Percentiles rank a stretch among this genome's conserved stretches.
Evolutionary conservation across 2,329 filamentous ascomycete species (phyloP).

Genomic region (Pestalotiopsis sp.): DNA sequence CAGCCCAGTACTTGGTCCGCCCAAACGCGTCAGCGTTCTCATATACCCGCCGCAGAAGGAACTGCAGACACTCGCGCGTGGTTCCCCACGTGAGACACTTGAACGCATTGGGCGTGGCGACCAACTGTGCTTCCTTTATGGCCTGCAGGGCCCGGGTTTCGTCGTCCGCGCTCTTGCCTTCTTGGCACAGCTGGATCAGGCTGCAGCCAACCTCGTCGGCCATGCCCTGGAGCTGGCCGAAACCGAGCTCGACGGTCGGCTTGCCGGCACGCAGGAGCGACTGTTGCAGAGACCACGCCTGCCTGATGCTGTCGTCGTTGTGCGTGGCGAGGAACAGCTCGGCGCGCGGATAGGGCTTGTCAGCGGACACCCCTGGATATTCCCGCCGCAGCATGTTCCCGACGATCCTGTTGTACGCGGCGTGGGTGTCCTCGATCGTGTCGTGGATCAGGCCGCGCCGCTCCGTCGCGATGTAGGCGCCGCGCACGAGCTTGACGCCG

Average conservation of each 20-base stretch:
- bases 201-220: constrained; percentile 2
- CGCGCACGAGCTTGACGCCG: constrained; percentile 6
- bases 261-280: neutral
- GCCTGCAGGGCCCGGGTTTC: neutral
- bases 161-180: neutral
- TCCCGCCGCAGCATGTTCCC: neutral
- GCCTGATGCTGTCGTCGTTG: neutral
- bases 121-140: neutral
- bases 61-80: neutral
- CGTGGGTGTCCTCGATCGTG: neutral
- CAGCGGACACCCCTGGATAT: neutral
- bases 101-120: neutral
- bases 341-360: neutral
- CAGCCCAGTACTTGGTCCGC: neutral
- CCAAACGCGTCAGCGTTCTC: neutral
- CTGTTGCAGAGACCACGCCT: neutral
- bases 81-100: constrained; percentile 6
- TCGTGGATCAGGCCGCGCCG: neutral
- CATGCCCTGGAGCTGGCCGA: neutral
- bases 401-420: neutral
- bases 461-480: constrained; percentile 3
- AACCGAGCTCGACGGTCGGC: neutral
- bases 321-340: constrained; percentile 6
- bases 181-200: neutral
- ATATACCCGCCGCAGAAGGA: neutral